Evolutionary conservation across 2,329 filamentous ascomycete species (phyloP).

Genomic region (Chaetomium globosum): DNA sequence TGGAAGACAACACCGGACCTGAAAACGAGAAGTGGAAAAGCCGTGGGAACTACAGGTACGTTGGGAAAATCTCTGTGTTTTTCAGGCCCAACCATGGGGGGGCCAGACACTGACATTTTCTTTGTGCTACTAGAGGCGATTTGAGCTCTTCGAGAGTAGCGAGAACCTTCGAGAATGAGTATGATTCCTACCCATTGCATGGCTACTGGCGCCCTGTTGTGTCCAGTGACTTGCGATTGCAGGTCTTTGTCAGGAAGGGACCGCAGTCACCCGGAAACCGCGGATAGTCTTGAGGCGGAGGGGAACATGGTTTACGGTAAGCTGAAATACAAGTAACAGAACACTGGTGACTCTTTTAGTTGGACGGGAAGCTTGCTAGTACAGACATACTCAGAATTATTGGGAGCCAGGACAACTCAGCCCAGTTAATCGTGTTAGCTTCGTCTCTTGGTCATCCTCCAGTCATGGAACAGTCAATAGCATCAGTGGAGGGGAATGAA

Average conservation of each 20-base stretch:
- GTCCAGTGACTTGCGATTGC: not conserved
- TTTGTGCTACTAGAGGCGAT: not conserved
- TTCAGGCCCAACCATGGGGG: too few species aligned
- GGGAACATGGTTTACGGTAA: too few species aligned
- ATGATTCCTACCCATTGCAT: not conserved
- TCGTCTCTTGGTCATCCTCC: too few species aligned
- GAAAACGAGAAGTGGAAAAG: not conserved
- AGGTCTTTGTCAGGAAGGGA: not conserved
- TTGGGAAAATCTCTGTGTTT: not conserved
- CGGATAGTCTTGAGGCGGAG: too few species aligned
- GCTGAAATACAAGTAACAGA: too few species aligned
- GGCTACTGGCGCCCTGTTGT: not conserved
- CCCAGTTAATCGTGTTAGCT: not conserved
- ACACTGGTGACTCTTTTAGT: too few species aligned
- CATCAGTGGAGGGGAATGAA: not conserved
- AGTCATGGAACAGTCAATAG: not conserved
- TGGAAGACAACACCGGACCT: not conserved
- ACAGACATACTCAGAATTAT: too few species aligned
- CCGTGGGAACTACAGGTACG: not conserved
- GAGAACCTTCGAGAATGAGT: not conserved
- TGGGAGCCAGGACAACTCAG: not conserved
- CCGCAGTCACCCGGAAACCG: not conserved
- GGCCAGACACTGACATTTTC: not conserved
- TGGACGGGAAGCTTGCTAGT: too few species aligned
- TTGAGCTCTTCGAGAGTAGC: not conserved